phyloP scores from a whole-genome alignment of 1,284 basidiomycete species.

The Cutaneotrichosporon mucoides region DNA sequence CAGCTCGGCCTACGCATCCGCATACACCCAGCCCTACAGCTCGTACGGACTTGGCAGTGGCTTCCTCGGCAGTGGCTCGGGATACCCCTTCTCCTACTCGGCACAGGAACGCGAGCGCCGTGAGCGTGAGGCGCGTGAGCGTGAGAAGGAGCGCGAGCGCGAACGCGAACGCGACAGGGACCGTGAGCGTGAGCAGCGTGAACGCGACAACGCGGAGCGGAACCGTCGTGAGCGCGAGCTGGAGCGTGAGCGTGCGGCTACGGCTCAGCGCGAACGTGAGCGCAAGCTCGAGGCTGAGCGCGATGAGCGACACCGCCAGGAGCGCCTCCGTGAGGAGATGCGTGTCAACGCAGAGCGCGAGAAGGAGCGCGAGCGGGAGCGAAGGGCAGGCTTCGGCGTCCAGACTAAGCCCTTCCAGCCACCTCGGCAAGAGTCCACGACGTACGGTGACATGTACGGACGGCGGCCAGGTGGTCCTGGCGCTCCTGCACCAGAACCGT shows the following conservation, averaged over 20 bases:
- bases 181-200: slow-evolving; percentile 3
- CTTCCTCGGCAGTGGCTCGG: slow-evolving; percentile 9
- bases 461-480: background rate
- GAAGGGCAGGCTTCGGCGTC: slow-evolving; percentile 14
- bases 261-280: no score
- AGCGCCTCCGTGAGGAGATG: slow-evolving; percentile 7
- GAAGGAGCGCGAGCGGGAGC: slow-evolving; percentile 15
- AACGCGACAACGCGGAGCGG: slow-evolving; percentile 10
- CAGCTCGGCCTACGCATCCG: slow-evolving; percentile 19
- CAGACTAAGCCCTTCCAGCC: slow-evolving; percentile 24
- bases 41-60: slow-evolving; percentile 15
- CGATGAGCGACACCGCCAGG: slow-evolving; percentile 13
- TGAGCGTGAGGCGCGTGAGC: slow-evolving; percentile 10
- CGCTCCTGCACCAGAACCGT: no score
- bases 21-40: slow-evolving; percentile 21
- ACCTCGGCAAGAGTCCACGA: slow-evolving; percentile 16
- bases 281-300: slow-evolving; percentile 7
- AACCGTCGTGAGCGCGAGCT: no score
- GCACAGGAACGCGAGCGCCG: slow-evolving; percentile 14
- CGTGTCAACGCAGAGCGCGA: no score
- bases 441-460: slow-evolving; percentile 19
- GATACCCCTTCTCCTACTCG: slow-evolving; percentile 9
- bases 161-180: slow-evolving; percentile 16
- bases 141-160: slow-evolving; percentile 11
- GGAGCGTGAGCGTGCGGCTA: no score